phyloP scores from a whole-genome alignment of 139 green algal species.

The Closterium sp. region DNA sequence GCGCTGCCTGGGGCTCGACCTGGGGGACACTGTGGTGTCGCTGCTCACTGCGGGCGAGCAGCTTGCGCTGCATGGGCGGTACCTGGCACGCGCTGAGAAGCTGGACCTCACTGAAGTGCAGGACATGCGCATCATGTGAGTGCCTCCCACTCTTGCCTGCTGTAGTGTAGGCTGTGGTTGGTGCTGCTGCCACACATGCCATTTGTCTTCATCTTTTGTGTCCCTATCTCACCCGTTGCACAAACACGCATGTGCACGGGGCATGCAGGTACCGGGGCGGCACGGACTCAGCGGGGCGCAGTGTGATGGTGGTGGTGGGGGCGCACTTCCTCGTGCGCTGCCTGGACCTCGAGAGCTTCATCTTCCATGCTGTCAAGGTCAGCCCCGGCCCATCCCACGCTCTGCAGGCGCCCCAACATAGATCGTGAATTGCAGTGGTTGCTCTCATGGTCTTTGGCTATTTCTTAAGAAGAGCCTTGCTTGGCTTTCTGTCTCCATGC shows the following conservation, averaged over 20 bases:
- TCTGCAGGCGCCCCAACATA: neutral
- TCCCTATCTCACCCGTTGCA: neutral
- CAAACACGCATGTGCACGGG: neutral
- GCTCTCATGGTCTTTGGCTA: no score
- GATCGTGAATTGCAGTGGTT: no score
- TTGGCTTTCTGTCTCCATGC: neutral
- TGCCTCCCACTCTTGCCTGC: neutral
- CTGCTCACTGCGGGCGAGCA: conserved; percentile 14
- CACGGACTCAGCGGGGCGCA: conserved; percentile 28
- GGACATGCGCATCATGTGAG: conserved; percentile 53
- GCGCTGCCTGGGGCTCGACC: conserved; percentile 7
- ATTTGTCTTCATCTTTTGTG: neutral
- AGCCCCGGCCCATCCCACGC: neutral
- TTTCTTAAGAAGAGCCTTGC: no score
- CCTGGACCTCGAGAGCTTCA: conserved; percentile 38
- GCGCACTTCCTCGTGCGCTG: conserved; percentile 43
- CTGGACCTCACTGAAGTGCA: conserved; percentile 34
- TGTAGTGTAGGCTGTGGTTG: neutral
- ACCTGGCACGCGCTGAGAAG: conserved; percentile 14
- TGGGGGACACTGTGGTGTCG: conserved; percentile 27
- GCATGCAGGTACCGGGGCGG: conserved; percentile 37
- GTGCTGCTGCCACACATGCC: neutral
- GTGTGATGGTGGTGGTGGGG: conserved; percentile 48
- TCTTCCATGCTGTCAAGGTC: conserved; percentile 45
- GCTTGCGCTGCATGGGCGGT: conserved; percentile 29